Evolutionary conservation across 306 rosid species (phyloP), one percentile per base, ranked within the genome.

Genomic region (Cyamopsis tetragonoloba): DNA sequence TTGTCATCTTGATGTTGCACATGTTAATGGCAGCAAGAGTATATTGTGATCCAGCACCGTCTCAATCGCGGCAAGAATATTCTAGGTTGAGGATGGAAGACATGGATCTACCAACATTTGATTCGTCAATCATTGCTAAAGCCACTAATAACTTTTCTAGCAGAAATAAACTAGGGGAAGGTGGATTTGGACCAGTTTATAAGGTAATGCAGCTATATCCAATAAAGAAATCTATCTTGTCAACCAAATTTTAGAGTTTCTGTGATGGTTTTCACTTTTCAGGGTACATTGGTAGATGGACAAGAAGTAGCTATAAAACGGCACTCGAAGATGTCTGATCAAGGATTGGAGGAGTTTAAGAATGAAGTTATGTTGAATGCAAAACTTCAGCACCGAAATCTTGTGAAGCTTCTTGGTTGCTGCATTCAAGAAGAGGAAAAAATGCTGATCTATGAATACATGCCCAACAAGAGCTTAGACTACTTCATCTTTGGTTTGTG

Each of bases 121-220:
- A 62, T 67, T 65, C 75, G 7, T 37, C 79, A 63, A 55, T 57
- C n/a, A 44, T 81, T 38, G 53, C 54, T 59, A 67, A 47, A 42
- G 88, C 85, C 42, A 83, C 85, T 9, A 30, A 56, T 43, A 47
- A 56, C 27, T 83, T 83, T 72, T 77, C 82, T 27, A 27, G 42
- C 6, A 41, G 27, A 32, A 80, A 54, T 22, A 77, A 62, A 71
- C 76, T 83, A 1, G 85, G 87, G 15, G 73, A 77, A 73, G 84
- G 80, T 49, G 86, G 89, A 44, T 84, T 75, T 26, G 88, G 88
- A 60, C 19, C 76, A n/a, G 85, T 83, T 1, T 77, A 83, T 63
- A 77, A 55, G 85, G 88, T 81, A 66, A 34, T 48, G 18, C 11
- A 46, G 32, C 17, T 38, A 34, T 34, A 17, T 28, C n/a, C n/a